phyloP scores from a whole-genome alignment of 306 rosid species.

The Cercis canadensis region DNA sequence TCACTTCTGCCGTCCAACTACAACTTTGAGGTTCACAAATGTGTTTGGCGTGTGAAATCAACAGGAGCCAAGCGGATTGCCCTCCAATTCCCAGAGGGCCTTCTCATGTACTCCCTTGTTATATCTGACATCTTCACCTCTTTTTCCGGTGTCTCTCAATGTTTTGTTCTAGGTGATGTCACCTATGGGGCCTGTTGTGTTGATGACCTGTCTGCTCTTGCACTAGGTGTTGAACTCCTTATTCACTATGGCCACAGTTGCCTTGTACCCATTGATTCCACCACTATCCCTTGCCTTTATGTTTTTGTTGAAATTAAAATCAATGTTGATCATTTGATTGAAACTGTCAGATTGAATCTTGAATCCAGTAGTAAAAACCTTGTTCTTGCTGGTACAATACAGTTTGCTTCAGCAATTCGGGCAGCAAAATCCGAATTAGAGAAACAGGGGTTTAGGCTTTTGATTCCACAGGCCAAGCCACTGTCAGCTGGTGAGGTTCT shows the following conservation, averaged over 20 bases:
- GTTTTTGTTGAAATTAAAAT: slow-evolving; percentile 87
- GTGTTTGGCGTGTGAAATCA: slow-evolving; percentile 81
- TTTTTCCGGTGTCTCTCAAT: slow-evolving; percentile 61
- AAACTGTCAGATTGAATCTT: slow-evolving; percentile 62
- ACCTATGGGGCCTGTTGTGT: slow-evolving; percentile 90
- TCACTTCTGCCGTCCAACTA: slow-evolving; percentile 65
- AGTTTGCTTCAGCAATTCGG: slow-evolving; percentile 80
- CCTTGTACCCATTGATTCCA: slow-evolving; percentile 82
- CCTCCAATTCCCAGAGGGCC: slow-evolving; percentile 89
- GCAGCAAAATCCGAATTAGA: slow-evolving; percentile 75
- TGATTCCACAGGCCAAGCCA: slow-evolving; percentile 87
- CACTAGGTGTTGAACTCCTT: slow-evolving; percentile 72
- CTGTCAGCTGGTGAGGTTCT: slow-evolving; percentile 89
- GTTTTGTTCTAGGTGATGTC: slow-evolving; percentile 80
- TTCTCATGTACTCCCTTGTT: slow-evolving; percentile 85
- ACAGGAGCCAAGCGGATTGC: slow-evolving; percentile 67
- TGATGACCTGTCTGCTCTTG: slow-evolving; percentile 78
- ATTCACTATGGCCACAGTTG: slow-evolving; percentile 94
- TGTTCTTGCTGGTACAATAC: slow-evolving; percentile 85
- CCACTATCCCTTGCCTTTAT: slow-evolving; percentile 85
- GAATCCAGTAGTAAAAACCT: slow-evolving; percentile 40
- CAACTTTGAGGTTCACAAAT: slow-evolving; percentile 90
- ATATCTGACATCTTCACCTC: slow-evolving; percentile 86
- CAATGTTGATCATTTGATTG: slow-evolving; percentile 58
- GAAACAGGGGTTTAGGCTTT: slow-evolving; percentile 68